Evolutionary conservation across 345 rosid species (phyloP).

Genomic region (Salix suchowensis): DNA sequence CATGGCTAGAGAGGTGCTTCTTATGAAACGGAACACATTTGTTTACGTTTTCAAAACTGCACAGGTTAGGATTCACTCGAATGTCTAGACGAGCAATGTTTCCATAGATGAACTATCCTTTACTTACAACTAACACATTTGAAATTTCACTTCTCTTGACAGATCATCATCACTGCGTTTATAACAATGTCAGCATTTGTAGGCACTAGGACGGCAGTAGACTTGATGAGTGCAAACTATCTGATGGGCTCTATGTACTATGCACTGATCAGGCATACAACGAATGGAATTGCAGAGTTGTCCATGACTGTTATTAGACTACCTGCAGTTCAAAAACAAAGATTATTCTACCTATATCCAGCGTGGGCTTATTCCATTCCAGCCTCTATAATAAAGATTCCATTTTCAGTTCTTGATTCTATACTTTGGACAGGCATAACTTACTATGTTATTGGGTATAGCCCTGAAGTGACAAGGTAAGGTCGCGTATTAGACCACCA

Average conservation of each 20-base stretch:
- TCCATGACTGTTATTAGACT: conserved; percentile 38
- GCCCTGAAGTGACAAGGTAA: conserved; percentile 42
- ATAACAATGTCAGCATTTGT: conserved; percentile 38
- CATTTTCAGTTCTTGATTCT: conserved; percentile 37
- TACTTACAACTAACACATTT: too few relatives aligned
- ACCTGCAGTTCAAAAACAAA: conserved; percentile 44
- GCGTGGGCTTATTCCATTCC: conserved; percentile 57
- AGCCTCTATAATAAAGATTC: conserved; percentile 38
- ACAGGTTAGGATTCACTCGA: conserved; percentile 9
- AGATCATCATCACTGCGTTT: conserved; percentile 18
- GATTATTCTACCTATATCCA: conserved; percentile 35
- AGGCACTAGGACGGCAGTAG: conserved; percentile 23
- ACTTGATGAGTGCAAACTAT: conserved; percentile 31
- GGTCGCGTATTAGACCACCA: neutral
- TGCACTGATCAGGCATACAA: conserved; percentile 25
- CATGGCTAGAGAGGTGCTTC: conserved; percentile 42
- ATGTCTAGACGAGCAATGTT: too few relatives aligned
- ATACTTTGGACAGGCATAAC: conserved; percentile 40
- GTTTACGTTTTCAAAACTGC: conserved; percentile 39
- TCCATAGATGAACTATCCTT: too few relatives aligned
- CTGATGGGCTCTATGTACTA: conserved; percentile 37
- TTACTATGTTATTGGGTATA: conserved; percentile 50
- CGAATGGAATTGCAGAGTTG: conserved; percentile 48
- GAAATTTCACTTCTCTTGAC: too few relatives aligned
- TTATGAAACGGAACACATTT: conserved; percentile 42